Percentiles rank a stretch among this genome's conserved stretches.
phyloP scores from a whole-genome alignment of 129 eudicot species.

The Flaveria sonorensis region DNA sequence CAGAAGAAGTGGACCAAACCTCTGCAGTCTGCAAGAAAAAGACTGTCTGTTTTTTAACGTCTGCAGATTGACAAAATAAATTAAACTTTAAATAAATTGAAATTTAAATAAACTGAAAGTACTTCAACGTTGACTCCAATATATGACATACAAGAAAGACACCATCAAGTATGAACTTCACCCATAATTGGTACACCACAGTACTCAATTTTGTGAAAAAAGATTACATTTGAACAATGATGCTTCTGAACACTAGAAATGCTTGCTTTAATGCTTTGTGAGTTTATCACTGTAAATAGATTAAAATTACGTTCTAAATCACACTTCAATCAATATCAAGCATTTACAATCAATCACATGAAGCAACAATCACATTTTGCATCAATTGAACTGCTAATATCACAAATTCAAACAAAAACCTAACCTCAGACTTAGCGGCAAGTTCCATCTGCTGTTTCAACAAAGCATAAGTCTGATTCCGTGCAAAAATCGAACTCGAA shows the following conservation, averaged over 20 bases:
- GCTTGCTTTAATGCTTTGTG: neutral
- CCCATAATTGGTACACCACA: neutral
- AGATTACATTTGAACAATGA: neutral
- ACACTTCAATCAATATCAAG: constrained; percentile 14
- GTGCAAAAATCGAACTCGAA: constrained; percentile 49
- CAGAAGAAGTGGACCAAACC: too few species aligned
- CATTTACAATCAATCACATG: neutral
- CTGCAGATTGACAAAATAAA: too few species aligned
- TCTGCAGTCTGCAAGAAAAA: too few species aligned
- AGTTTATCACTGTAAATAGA: neutral
- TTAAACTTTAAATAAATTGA: too few species aligned
- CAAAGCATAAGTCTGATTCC: constrained; percentile 79
- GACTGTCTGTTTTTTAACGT: too few species aligned
- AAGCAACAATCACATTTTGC: constrained; percentile 7
- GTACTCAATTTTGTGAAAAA: neutral
- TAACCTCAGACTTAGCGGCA: constrained; percentile 94
- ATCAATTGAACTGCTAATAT: constrained; percentile 5
- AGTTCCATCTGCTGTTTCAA: constrained; percentile 93
- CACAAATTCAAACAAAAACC: neutral
- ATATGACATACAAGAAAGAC: neutral
- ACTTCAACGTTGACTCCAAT: neutral
- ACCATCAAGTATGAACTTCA: constrained; percentile 1
- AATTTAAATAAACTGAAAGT: too few species aligned
- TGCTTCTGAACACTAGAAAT: neutral
- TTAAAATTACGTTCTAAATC: neutral